Evolutionary conservation across 2,329 filamentous ascomycete species (phyloP).

Genomic region (Emericellopsis atlantica): DNA sequence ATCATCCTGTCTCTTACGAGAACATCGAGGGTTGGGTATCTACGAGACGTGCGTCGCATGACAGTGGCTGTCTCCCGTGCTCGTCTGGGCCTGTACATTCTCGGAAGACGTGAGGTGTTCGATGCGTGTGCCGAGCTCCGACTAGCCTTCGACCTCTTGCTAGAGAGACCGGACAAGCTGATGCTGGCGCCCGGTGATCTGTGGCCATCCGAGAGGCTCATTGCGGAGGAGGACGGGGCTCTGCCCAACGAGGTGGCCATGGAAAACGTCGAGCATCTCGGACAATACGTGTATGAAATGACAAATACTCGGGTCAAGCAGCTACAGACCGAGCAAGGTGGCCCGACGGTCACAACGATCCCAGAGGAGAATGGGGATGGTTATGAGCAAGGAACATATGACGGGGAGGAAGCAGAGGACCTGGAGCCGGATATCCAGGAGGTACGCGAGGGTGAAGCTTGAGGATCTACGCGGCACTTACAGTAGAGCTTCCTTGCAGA

Average conservation of each 20-base stretch:
- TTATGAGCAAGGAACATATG: slow-evolving; percentile 14
- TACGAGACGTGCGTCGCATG: slow-evolving; percentile 83
- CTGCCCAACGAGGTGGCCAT: slow-evolving; percentile 55
- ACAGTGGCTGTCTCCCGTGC: slow-evolving; percentile 92
- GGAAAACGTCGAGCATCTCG: slow-evolving; percentile 86
- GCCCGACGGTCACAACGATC: slow-evolving; percentile 10
- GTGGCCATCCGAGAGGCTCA: slow-evolving; percentile 53
- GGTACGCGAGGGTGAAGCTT: slow-evolving; percentile 8
- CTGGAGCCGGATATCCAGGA: slow-evolving; percentile 21
- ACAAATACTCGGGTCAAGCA: slow-evolving; percentile 50
- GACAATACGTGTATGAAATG: slow-evolving; percentile 96
- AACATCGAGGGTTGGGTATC: slow-evolving; percentile 79
- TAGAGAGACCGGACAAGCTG: slow-evolving; percentile 70
- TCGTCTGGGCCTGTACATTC: slow-evolving; percentile 79
- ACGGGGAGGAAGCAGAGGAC: slow-evolving; percentile 15
- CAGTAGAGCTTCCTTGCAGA: no score
- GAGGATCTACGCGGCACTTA: no score
- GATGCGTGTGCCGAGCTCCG: slow-evolving; percentile 80
- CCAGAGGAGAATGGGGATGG: slow-evolving; percentile 13
- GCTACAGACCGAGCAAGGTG: slow-evolving; percentile 24
- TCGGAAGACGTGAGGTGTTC: slow-evolving; percentile 80
- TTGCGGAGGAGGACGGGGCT: slow-evolving; percentile 23
- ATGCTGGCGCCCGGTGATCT: slow-evolving; percentile 75
- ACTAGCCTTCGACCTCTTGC: slow-evolving; percentile 69
- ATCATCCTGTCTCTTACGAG: slow-evolving; percentile 88